Percentiles rank a stretch among this genome's conserved stretches.
phyloP scores from a whole-genome alignment of 306 rosid genomes.

The Citrullus amarus region DNA sequence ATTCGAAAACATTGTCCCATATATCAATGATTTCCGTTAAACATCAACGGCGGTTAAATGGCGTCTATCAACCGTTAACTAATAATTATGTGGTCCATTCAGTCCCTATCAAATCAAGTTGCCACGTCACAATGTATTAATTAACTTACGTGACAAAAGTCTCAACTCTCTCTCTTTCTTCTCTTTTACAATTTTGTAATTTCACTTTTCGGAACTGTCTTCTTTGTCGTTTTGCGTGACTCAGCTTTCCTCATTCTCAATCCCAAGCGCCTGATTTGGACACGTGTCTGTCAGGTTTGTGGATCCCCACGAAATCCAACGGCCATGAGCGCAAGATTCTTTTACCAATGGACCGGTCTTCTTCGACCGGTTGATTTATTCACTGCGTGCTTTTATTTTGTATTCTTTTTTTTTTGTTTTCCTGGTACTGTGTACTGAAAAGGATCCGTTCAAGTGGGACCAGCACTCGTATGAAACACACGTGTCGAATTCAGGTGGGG shows the following conservation, averaged over 20 bases:
- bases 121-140: slow-evolving; percentile 7
- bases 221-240: slow-evolving; percentile 31
- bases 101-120: not conserved
- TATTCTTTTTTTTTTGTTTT: no score
- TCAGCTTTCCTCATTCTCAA: slow-evolving; percentile 18
- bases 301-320: slow-evolving; percentile 21
- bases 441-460: not conserved
- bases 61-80: slow-evolving; percentile 7
- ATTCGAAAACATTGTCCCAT: not conserved
- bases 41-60: not conserved
- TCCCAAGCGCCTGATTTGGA: not conserved
- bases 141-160: slow-evolving; percentile 4
- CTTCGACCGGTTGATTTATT: slow-evolving; percentile 3
- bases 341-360: not conserved
- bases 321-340: slow-evolving; percentile 20
- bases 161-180: not conserved
- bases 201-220: not conserved
- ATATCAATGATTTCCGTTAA: not conserved
- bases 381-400: not conserved
- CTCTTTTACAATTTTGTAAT: not conserved
- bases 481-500: not conserved
- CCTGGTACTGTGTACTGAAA: not conserved
- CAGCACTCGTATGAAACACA: not conserved
- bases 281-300: slow-evolving; percentile 19
- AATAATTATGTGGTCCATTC: slow-evolving; percentile 9